Evolutionary conservation across 345 rosid species (phyloP), one percentile per base, ranked within the genome.

Genomic region (Salix dunnii): DNA sequence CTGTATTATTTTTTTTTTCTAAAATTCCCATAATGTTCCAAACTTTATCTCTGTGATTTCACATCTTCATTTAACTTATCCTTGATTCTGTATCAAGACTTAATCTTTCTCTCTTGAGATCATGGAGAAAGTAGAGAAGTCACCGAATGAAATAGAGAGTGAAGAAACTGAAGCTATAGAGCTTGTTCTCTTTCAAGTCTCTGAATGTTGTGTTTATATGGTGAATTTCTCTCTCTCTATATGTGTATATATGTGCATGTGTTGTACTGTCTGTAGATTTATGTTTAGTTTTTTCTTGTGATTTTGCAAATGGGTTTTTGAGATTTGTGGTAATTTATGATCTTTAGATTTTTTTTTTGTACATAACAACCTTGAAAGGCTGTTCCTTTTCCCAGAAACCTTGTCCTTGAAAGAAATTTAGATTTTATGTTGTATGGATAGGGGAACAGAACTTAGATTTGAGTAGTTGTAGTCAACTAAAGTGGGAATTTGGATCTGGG

Each of bases 141-240:
- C n/a, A n/a, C n/a, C n/a, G n/a, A n/a, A n/a, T n/a, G n/a, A n/a
- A n/a, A n/a, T n/a, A n/a, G n/a, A n/a, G n/a, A n/a, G n/a, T n/a
- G n/a, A n/a, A n/a, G n/a, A n/a, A n/a, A n/a, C n/a, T n/a, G n/a
- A n/a, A n/a, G n/a, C n/a, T n/a, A n/a, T n/a, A n/a, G n/a, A n/a
- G n/a, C n/a, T n/a, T n/a, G n/a, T 90, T 79, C 90, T 91, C 35
- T 95, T 90, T 85, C 94, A 91, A 80, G n/a, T 95, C 70, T 82
- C 97, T 67, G 98, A 95, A 86, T 93, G 96, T 80, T 95, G 93
- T 79, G 98, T 93, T 79, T 91, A 93, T 86, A 72, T 90, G 92
- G 97, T 93, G 82, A 78, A 80, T 60, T n/a, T 4, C n/a, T 72
- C 36, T n/a, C n/a, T 79, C 28, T 48, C 4, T 46, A 0, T 38